A percentile compares a stretch with the other conserved stretches of the same genome.
phyloP scores from a whole-genome alignment of 148 eudicot species.

The Camellia sinensis region DNA sequence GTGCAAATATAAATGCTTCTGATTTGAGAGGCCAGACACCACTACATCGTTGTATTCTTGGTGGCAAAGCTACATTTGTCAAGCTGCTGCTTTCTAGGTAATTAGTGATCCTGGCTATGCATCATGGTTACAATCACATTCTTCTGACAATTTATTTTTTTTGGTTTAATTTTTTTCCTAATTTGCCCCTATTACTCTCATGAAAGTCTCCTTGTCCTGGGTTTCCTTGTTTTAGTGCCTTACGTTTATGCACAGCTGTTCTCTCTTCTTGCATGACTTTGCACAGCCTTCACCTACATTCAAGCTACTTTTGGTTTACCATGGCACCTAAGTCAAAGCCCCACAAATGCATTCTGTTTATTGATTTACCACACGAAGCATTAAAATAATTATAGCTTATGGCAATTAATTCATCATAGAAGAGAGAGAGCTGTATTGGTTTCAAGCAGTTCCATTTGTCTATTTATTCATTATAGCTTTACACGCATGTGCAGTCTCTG shows the following conservation, averaged over 20 bases:
- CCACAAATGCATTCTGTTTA: background rate
- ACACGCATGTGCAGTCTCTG: background rate
- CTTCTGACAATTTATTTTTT: background rate
- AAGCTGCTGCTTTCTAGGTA: constrained; percentile 86
- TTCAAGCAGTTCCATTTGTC: background rate
- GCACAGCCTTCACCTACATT: background rate
- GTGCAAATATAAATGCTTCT: constrained; percentile 73
- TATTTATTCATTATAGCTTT: background rate
- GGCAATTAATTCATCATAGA: background rate
- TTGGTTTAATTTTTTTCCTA: too few species aligned
- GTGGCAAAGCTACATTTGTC: constrained; percentile 58
- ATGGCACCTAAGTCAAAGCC: background rate
- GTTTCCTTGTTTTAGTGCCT: background rate
- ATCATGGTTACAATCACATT: constrained; percentile 6
- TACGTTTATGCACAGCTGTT: background rate
- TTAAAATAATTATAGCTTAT: background rate
- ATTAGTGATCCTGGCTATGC: constrained; percentile 5
- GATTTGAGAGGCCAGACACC: constrained; percentile 76
- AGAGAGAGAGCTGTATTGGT: background rate
- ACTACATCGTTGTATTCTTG: constrained; percentile 77
- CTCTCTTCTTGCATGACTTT: background rate
- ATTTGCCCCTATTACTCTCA: too few species aligned
- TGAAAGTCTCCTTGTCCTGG: too few species aligned
- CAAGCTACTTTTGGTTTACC: background rate
- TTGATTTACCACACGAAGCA: background rate